Base-by-base conservation (phyloP, 441 rosid genomes). In the Geranium incanum region DNA sequence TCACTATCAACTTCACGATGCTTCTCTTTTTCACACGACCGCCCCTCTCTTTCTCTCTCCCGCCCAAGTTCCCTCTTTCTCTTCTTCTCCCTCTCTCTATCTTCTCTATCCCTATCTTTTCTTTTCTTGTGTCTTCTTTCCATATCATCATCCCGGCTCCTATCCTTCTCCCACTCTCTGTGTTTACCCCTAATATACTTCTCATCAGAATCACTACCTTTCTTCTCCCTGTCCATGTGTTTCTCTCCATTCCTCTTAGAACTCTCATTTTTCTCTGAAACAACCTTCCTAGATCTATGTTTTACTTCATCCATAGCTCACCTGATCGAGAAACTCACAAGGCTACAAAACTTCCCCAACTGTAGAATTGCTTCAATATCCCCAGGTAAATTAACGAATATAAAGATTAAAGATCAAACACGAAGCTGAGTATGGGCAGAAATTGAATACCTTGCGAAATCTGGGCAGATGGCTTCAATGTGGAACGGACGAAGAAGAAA, bases 21-120 rank as follows among this genome's bases (percentile, higher is more conserved):
- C 75, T 76, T 86, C 77, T 77, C 91, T 76, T 73, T 84, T 28
- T 86, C 94, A 77, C 81, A 80, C 59, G 36, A 70, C 74, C 70
- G 80, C 78, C 81, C 78, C 71, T 86, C 86, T 78, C 81, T 78
- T 45, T 85, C 88, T 59, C 78, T 75, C 43, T 66, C 75, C 1
- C 33, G 74, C 36, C 83, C 86, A 68, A 81, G 80, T 68, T 69
- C 79, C 8, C 77, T 88, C 21, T 80, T 45, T 64, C 79, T 79
- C 71, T 74, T 68, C 39, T 81, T 66, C 41, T 78, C 85, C 45
- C 81, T 71, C 66, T 81, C 72, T 52, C 6, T 6, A 13, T 6
- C 6, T 5, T 45, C 52, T 45, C 52, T 45, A 11, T 45, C 11
- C 1, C 33, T 0, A 23, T 23, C 33, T 11, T 11, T 45, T 45